phyloP scores from a whole-genome alignment of 2,329 filamentous ascomycete species.

The Fusarium sp. region DNA sequence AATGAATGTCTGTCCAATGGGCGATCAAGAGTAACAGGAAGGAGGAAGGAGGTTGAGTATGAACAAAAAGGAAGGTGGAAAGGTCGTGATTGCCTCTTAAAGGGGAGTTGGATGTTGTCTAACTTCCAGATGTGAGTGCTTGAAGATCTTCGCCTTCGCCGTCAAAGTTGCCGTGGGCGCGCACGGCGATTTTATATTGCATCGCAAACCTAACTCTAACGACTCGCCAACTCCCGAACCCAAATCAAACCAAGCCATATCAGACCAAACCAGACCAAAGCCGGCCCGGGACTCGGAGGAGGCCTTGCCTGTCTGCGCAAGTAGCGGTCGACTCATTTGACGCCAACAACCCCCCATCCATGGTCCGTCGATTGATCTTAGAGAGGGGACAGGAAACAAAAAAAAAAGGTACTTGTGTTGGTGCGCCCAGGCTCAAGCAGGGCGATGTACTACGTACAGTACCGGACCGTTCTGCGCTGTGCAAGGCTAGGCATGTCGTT shows the following conservation, averaged over 20 bases:
- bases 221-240: conserved; percentile 10
- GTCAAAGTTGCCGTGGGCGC: conserved; percentile 15
- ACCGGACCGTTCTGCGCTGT: conserved; percentile 4
- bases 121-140: too few species aligned
- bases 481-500: conserved; percentile 27
- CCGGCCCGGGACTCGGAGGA: conserved; percentile 36
- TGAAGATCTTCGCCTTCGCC: conserved; percentile 26
- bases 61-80: neutral
- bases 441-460: conserved; percentile 26
- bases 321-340: conserved; percentile 40
- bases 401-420: conserved; percentile 8
- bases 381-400: neutral
- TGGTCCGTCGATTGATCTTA: conserved; percentile 13
- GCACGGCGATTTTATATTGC: conserved; percentile 39
- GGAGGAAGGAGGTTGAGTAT: neutral
- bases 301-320: conserved; percentile 10
- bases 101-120: neutral
- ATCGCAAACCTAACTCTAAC: conserved; percentile 4
- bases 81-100: conserved; percentile 22
- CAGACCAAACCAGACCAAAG: neutral
- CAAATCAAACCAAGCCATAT: neutral
- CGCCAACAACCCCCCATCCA: conserved; percentile 25
- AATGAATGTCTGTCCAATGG: conserved; percentile 10
- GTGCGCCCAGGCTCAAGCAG: conserved; percentile 23
- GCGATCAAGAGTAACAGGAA: neutral